Evolutionary conservation across 208 protist genomes (phyloP).

Genomic region (Leishmania major): DNA sequence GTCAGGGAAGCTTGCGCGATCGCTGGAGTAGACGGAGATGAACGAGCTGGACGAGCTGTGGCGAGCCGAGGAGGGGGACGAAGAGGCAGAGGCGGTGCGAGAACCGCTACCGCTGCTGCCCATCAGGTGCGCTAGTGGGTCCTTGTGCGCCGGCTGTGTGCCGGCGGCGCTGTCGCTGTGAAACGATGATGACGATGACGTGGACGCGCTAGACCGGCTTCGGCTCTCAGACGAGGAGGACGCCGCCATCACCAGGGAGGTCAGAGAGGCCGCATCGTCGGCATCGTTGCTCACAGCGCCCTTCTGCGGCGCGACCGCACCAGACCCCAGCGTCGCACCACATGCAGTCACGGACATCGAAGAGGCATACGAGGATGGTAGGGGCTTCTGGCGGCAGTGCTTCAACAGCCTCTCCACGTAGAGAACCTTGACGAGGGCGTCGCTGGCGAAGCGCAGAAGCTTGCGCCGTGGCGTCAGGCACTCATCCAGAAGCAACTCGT

Average conservation of each 20-base stretch:
- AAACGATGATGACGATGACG: not conserved
- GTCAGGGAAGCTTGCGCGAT: conserved; percentile 41
- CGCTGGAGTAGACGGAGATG: conserved; percentile 46
- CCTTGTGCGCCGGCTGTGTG: not conserved
- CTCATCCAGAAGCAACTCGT: conserved; percentile 51
- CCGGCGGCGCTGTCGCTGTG: conserved; percentile 1
- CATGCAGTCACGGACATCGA: not conserved
- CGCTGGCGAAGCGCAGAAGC: conserved; percentile 69
- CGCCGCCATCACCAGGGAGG: conserved; percentile 23
- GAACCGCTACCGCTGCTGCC: conserved; percentile 2
- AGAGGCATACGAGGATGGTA: not conserved
- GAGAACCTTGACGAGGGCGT: conserved; percentile 63
- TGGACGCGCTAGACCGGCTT: not conserved
- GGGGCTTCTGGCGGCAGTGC: conserved; percentile 29
- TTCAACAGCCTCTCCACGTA: conserved; percentile 60
- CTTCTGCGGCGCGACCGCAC: not conserved
- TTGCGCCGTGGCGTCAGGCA: conserved; percentile 28
- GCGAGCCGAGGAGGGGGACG: conserved; percentile 10
- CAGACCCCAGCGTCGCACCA: not conserved
- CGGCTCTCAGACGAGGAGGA: conserved; percentile 15
- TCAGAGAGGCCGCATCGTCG: conserved; percentile 19
- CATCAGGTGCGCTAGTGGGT: not conserved
- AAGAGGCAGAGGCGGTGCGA: not conserved
- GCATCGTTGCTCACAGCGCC: not conserved
- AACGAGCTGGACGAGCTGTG: conserved; percentile 32